Base-by-base conservation (phyloP, 139 green algal genomes). In the Chlamydomonas schloesseri region DNA sequence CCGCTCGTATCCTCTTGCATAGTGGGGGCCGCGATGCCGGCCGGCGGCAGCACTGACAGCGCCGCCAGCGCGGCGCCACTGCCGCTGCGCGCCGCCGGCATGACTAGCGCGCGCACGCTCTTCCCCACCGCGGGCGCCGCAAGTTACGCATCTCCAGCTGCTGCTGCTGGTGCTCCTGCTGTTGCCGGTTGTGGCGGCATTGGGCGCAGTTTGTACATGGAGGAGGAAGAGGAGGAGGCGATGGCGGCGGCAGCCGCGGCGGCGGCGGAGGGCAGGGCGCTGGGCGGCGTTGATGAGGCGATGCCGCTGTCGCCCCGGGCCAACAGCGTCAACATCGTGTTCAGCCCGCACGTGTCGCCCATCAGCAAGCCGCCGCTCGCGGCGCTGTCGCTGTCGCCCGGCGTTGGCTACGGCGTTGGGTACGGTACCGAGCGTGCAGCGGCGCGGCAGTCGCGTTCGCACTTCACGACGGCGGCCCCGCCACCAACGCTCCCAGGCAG, bases 181-280 rank as follows among this genome's bases (percentile, higher is more conserved):
- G 53, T 58, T 58, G 53, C 53, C 53, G 13, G 53, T 58, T 13
- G 53, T 58, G 15, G 53, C 2, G 24, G 62, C 62, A 37, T 21
- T 0, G 64, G 58, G 18, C 73, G 78, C 13, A 84, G 78, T 46
- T 17, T 84, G 46, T 84, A 67, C 31, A 23, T 26, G 17, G 78
- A 84, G 62, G 78, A 84, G 46, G 78, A 71, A 21, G 64, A 84
- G 46, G 78, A 84, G 33, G 64, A 84, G 26, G 21, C 36, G 28
- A 4, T 37, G 58, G 75, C 55, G 36, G 75, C 65, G n/a, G 68
- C 68, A 29, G 33, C n/a, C 0, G 74, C 31, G 2, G 23, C 23
- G 34, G 55, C 33, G 57, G 77, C 64, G 64, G 29, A 29, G n/a
- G 42, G 42, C 42, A 5, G 8, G 42, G 64, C 29, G 64, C 14